phyloP scores from a whole-genome alignment of 2,329 filamentous ascomycete genomes.

The Aspergillaceae sp. region DNA sequence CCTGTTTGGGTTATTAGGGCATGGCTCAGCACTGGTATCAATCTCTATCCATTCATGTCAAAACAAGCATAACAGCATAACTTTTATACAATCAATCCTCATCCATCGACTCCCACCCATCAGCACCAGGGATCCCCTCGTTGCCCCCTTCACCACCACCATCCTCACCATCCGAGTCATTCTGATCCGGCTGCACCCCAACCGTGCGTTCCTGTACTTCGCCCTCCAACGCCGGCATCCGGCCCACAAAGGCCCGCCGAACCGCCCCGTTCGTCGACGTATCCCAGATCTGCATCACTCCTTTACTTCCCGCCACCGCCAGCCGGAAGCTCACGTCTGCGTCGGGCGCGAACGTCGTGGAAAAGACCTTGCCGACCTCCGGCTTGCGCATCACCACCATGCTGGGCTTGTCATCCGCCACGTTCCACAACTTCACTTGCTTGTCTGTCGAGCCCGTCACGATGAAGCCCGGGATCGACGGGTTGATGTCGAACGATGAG shows the following conservation, averaged over 20 bases:
- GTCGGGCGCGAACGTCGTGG: conserved; percentile 82
- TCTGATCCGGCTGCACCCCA: conserved; percentile 57
- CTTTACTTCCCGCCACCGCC: conserved; percentile 90
- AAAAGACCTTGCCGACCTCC: conserved; percentile 91
- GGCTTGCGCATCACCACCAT: conserved; percentile 89
- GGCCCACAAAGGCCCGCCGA: conserved; percentile 70
- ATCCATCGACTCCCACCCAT: conserved; percentile 50
- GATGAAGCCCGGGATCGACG: conserved; percentile 81
- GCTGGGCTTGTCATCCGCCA: conserved; percentile 67
- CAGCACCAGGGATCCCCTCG: conserved; percentile 40
- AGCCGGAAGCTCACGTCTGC: conserved; percentile 83
- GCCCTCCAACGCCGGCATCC: conserved; percentile 53
- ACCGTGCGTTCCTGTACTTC: conserved; percentile 68
- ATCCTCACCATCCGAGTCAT: conserved; percentile 56
- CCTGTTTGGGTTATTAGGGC: too few species aligned
- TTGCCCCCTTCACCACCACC: conserved; percentile 38
- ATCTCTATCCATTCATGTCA: too few species aligned
- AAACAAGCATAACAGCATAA: neutral
- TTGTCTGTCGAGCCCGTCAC: conserved; percentile 90
- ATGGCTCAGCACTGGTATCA: too few species aligned
- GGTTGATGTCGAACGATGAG: conserved; percentile 88
- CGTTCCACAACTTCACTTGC: conserved; percentile 94
- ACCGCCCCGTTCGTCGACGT: conserved; percentile 88
- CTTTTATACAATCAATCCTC: conserved; percentile 33
- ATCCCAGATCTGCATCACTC: conserved; percentile 89